Percentiles rank a stretch among this genome's conserved stretches.
These are phyloP conservation scores for Whalleya microplaca DNA, from an alignment of 2,329 filamentous ascomycete genomes.

Conservation along the genomic window DNA sequence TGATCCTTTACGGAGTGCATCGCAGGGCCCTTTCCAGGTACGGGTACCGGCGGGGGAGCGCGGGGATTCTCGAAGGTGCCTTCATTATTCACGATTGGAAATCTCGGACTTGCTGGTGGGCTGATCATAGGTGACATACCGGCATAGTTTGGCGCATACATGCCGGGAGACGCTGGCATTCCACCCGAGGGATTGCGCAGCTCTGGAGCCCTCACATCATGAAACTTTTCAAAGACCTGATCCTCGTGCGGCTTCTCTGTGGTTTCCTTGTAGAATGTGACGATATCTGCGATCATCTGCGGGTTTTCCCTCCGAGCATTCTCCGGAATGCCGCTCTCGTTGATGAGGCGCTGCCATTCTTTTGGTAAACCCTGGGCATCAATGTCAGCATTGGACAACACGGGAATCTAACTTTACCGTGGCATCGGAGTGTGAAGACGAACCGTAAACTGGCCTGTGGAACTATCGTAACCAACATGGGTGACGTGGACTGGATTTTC, in stretches of 20 bases:
- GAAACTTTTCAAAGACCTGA: constrained; percentile 94
- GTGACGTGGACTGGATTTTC: constrained; percentile 98
- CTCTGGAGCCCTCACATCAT: constrained; percentile 72
- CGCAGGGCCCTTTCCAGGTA: constrained; percentile 51
- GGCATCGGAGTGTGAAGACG: constrained; percentile 40
- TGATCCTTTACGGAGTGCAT: constrained; percentile 51
- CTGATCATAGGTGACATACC: constrained; percentile 69
- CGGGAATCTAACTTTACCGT: constrained; percentile 6
- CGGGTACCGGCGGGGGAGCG: constrained; percentile 85
- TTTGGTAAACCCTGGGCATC: constrained; percentile 80
- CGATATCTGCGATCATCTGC: constrained; percentile 92
- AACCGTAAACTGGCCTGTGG: constrained; percentile 95
- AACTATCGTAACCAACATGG: constrained; percentile 95
- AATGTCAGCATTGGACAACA: constrained; percentile 23
- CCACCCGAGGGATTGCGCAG: constrained; percentile 50
- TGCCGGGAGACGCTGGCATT: constrained; percentile 53
- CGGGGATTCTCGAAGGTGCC: constrained; percentile 97
- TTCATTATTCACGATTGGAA: constrained; percentile 82
- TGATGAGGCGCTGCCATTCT: constrained; percentile 95
- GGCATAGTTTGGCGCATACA: constrained; percentile 59
- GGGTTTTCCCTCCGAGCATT: constrained; percentile 95
- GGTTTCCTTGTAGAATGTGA: constrained; percentile 96
- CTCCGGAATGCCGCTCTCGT: constrained; percentile 94
- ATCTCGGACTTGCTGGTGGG: constrained; percentile 81
- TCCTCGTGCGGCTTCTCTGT: constrained; percentile 80